Evolutionary conservation across 1,139 yeast genomes (phyloP), one percentile per base, ranked within the genome.

Genomic region (Zygoascus meyerae): DNA sequence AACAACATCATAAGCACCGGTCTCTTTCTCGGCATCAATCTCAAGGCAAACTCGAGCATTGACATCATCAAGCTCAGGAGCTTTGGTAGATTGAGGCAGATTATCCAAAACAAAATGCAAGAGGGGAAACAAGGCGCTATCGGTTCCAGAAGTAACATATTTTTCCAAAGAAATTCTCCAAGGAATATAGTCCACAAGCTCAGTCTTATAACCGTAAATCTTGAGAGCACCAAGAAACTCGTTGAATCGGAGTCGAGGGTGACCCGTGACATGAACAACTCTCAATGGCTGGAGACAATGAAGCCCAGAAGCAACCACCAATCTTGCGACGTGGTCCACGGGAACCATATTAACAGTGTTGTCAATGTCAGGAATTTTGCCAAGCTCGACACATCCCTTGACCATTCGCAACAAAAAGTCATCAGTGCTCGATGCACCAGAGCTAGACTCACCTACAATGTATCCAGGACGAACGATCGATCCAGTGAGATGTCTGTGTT

Each of bases 341-440:
- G 98, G 98, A 17, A 89, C 97, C 87, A 90, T 89, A 65, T 94
- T 94, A 41, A 90, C 95, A 43, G 82, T 78, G 70, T 92, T 92
- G 58, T 78, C 68, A 54, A 92, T 89, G 60, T 85, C 86, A 17
- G 99, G 98, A 59, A 78, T 83, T 40, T 74, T 71, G 2, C 96
- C 95, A 51, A 92, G 69, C 68, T 92, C 96, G 44, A 83, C 81
- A 65, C 95, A 81, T 30, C 99, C 97, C 73, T 92, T 92, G 69
- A 92, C 73, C 86, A 90, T 84, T 68, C 98, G 79, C 55, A 92
- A 73, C 59, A 92, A 72, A 81, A 92, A 92, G 67, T 92, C 99
- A 67, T 92, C 99, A 4, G 97, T 87, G 67, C 92, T 92, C 47
- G 95, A 81, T 12, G 95, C 66, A 56, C 99, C 98, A 36, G 87